A percentile compares a stretch with the other conserved stretches of the same genome.
phyloP scores from a whole-genome alignment of 768 basidiomycete species.

The Russula griseocarnosa region DNA sequence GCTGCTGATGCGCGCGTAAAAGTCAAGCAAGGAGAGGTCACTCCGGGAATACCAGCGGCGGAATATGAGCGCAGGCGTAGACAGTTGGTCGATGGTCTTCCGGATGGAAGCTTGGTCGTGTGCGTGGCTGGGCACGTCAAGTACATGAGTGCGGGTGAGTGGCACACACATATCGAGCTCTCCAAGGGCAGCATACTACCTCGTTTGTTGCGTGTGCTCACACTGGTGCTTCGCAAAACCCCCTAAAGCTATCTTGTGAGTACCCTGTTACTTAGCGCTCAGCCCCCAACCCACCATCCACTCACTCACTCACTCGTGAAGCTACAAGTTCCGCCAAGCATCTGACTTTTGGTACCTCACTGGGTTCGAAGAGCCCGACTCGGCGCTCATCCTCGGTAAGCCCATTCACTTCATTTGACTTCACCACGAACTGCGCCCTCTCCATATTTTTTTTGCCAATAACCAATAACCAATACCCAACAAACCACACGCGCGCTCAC shows the following conservation, averaged over 20 bases:
- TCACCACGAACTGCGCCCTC: no score
- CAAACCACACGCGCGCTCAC: not conserved
- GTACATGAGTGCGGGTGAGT: conserved; percentile 38
- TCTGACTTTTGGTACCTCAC: conserved; percentile 96
- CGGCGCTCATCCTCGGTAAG: conserved; percentile 79
- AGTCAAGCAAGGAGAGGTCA: conserved; percentile 39
- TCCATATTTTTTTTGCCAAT: no score
- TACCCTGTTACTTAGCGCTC: not conserved
- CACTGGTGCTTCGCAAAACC: not conserved
- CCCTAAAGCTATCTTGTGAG: conserved; percentile 26
- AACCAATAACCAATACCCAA: not conserved
- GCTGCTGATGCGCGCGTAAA: not conserved
- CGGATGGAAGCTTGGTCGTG: conserved; percentile 43
- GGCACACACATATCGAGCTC: not conserved
- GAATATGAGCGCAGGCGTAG: conserved; percentile 45
- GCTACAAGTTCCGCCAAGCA: conserved; percentile 92
- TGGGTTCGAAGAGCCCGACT: conserved; percentile 90
- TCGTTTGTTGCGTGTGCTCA: not conserved
- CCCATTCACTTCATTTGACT: not conserved
- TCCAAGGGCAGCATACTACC: no score
- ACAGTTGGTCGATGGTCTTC: conserved; percentile 41
- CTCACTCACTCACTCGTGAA: conserved; percentile 33
- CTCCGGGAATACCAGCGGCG: conserved; percentile 40
- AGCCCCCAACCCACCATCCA: not conserved
- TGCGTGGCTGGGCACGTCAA: conserved; percentile 44